phyloP scores from a whole-genome alignment of 1,284 basidiomycete genomes.

The Limonomyces culmigenus region DNA sequence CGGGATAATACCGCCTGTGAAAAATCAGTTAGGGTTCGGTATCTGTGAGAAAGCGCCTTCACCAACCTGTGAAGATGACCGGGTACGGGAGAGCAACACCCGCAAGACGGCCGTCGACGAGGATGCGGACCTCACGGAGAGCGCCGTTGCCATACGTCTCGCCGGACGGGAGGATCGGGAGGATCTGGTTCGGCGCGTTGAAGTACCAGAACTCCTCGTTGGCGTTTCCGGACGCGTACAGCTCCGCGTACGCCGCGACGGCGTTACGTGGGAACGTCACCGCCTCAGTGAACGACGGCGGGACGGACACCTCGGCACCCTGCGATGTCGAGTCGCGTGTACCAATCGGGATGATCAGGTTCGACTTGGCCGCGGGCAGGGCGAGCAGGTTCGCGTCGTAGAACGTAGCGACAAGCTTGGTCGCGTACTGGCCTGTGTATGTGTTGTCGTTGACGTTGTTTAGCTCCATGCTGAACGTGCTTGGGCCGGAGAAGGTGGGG shows the following conservation, averaged over 20 bases:
- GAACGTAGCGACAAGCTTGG: conserved; percentile 52
- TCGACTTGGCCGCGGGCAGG: conserved; percentile 40
- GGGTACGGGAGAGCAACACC: conserved; percentile 66
- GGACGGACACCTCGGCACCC: conserved; percentile 55
- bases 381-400: conserved; percentile 37
- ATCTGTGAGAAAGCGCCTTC: too few species aligned
- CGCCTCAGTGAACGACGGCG: conserved; percentile 50
- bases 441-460: conserved; percentile 46
- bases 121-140: conserved; percentile 64
- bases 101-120: conserved; percentile 60
- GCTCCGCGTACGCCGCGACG: conserved; percentile 50
- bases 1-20: too few species aligned
- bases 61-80: conserved; percentile 67
- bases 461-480: conserved; percentile 49
- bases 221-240: conserved; percentile 57
- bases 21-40: neutral
- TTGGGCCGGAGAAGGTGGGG: conserved; percentile 47
- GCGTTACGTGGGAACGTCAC: conserved; percentile 54
- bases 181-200: conserved; percentile 46
- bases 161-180: conserved; percentile 32
- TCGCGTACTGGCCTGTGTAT: conserved; percentile 58
- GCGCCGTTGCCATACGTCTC: conserved; percentile 48
- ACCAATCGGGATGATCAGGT: conserved; percentile 52
- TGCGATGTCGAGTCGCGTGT: conserved; percentile 40
- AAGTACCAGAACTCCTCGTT: conserved; percentile 72